Evolutionary conservation across 23 red algal species (phyloP), one percentile per base, ranked within the genome.

Genomic region (Pyropia haitanensis): DNA sequence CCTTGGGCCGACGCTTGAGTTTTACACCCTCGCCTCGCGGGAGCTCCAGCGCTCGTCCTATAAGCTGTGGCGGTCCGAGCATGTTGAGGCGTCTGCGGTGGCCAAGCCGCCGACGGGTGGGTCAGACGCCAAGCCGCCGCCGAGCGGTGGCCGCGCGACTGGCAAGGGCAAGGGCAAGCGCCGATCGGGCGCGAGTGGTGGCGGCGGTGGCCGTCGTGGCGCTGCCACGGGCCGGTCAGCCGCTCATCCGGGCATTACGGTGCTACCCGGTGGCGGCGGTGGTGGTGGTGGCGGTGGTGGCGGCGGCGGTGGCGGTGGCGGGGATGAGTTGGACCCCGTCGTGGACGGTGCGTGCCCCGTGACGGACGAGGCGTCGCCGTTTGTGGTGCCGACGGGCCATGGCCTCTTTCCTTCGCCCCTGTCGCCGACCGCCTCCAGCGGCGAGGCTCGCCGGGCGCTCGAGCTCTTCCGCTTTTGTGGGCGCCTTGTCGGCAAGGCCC

Each of bases 1-100:
- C 58, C 56, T 98, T 39, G 94, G 94, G 19, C 94, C 94, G 23
- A 98, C 94, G 33, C 77, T 98, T 9, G 94, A 98, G 61, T 98
- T 98, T 73, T 98, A 98, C 58, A 87, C 94, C 1, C 33, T 98
- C 15, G 86, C 84, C 7, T 91, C 81, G 13, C 55, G 80, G 5
- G 94, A 98, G 71, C 68, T 98, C 25, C 94, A 98, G n/a, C 83
- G 80, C 51, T 77, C 51, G 13, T 75, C 91, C 63, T 60, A 91
- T 14, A 60, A 33, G 14, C 80, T 98, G 10, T 98, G 94, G 94
- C 60, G 85, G 51, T 72, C 56, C 46, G 56, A 69, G 15, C n/a
- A 66, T 16, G 18, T 66, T 6, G 26, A 66, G 19, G 31, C 63
- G 2, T 46, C 39, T 0, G 39, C 39, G 8, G 23, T 29, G 4